Evolutionary conservation across 768 basidiomycete genomes (phyloP).

Genomic region (Tulasnella sp.): DNA sequence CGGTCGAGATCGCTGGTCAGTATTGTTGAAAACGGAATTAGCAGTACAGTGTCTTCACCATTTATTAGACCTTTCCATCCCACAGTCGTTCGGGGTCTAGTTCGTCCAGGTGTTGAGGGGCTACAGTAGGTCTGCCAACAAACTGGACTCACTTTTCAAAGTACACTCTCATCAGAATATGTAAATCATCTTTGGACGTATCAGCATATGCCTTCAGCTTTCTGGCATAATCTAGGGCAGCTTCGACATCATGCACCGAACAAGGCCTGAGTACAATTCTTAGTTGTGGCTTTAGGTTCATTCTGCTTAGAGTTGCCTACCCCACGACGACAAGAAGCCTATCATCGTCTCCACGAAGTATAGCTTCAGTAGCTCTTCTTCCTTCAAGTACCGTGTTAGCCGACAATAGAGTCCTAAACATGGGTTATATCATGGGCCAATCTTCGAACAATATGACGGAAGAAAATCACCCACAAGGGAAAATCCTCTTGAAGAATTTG

Average conservation of each 20-base stretch:
- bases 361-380: slow-evolving; percentile 59
- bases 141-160: slow-evolving; percentile 66
- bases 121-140: not conserved
- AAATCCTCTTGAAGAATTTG: slow-evolving; percentile 90
- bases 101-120: slow-evolving; percentile 28
- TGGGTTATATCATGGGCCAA: not conserved
- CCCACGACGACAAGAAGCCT: slow-evolving; percentile 85
- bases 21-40: not conserved
- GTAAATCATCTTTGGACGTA: slow-evolving; percentile 64
- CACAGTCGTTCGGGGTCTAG: slow-evolving; percentile 62
- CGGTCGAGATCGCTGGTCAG: not conserved
- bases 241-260: slow-evolving; percentile 81
- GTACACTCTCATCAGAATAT: slow-evolving; percentile 97
- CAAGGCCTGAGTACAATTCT: slow-evolving; percentile 49
- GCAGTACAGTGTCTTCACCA: slow-evolving; percentile 27
- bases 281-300: not conserved
- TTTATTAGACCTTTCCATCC: slow-evolving; percentile 99
- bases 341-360: slow-evolving; percentile 80
- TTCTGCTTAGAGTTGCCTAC: slow-evolving; percentile 30
- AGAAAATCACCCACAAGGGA: slow-evolving; percentile 43
- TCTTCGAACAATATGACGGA: not conserved
- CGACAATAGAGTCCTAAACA: slow-evolving; percentile 50
- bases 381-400: slow-evolving; percentile 87
- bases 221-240: slow-evolving; percentile 77
- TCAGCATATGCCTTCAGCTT: slow-evolving; percentile 71